Base-by-base conservation (phyloP, 2,329 filamentous ascomycete species). In the Colletotrichum euphorbiae region DNA sequence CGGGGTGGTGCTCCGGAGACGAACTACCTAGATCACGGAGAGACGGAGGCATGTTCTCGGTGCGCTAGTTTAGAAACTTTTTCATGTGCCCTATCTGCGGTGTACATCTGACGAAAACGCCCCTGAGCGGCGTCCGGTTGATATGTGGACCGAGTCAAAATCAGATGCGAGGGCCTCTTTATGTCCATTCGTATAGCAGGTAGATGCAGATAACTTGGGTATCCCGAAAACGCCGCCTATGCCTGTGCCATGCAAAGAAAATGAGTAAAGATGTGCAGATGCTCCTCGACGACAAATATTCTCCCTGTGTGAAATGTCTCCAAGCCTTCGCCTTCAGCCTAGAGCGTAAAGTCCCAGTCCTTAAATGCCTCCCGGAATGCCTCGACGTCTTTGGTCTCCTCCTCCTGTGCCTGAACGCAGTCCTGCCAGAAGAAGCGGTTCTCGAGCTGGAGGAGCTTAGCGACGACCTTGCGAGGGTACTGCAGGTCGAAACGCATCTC, bases 401-500 rank as follows among this genome's bases (percentile, higher is more conserved):
- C 93, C 11, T 88, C 88, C 65, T 90, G 83, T 0, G 87, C 87
- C 81, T 98, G 94, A 36, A 85, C 86, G 72, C 93, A 95, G 73
- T 97, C 91, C 77, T 90, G 90, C 96, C 96, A 99, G 72, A 93
- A 85, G 59, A 91, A 81, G n/a, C 96, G 85, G 50, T 88, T 82
- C 77, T 98, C 93, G 51, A 98, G 80, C 3, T 89, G 88, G 57
- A 99, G 83, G 58, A 99, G 82, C 80, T 97, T 98, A 1, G 93
- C 95, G 77, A 98, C 82, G 4, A 98, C 96, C 50, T 90, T 89
- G 45, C 97, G 87, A 4, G 93, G 94, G 75, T 97, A 98, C 76
- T 98, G 95, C 51, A 98, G 80, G 76, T 97, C 94, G 77, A 99
- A 98, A 13, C 91, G 88, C 71, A 91, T 87, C 17, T 88, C 89